Evolutionary conservation across 2,329 filamentous ascomycete species (phyloP).

Genomic region (Akanthomyces muscarius): DNA sequence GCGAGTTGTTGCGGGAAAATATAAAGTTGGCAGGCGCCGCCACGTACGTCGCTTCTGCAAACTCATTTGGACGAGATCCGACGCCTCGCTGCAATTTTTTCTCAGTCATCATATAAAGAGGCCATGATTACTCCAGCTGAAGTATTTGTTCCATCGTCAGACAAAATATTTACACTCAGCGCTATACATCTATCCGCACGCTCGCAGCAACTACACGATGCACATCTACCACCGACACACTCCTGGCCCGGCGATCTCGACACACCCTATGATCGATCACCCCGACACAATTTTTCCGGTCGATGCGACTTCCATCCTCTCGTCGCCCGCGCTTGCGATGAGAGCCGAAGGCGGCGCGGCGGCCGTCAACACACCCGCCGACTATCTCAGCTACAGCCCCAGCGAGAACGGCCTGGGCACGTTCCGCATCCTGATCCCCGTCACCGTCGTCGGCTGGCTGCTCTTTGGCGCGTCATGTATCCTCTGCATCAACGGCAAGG

Average conservation of each 20-base stretch:
- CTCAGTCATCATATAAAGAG: neutral
- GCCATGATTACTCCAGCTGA: neutral
- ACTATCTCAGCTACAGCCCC: neutral
- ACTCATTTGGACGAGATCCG: neutral
- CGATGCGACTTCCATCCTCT: too few relatives aligned
- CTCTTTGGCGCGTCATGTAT: slow-evolving; percentile 31
- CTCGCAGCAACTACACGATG: neutral
- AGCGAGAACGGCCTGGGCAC: neutral
- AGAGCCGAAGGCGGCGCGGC: too few relatives aligned
- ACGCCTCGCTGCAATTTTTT: neutral
- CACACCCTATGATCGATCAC: neutral
- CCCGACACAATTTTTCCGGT: too few relatives aligned
- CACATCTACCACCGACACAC: neutral
- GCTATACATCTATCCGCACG: neutral
- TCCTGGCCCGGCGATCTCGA: neutral
- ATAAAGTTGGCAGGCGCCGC: neutral
- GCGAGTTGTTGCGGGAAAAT: neutral
- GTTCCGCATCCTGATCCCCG: slow-evolving; percentile 25
- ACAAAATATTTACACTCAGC: neutral
- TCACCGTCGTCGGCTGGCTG: slow-evolving; percentile 28
- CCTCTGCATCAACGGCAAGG: slow-evolving; percentile 29
- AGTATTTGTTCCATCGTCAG: slow-evolving; percentile 4
- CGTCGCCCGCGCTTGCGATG: too few relatives aligned
- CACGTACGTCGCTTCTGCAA: neutral
- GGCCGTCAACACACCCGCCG: neutral